Base-by-base conservation (phyloP, 352 stramenopile genomes). In the Globisporangium canariense region DNA sequence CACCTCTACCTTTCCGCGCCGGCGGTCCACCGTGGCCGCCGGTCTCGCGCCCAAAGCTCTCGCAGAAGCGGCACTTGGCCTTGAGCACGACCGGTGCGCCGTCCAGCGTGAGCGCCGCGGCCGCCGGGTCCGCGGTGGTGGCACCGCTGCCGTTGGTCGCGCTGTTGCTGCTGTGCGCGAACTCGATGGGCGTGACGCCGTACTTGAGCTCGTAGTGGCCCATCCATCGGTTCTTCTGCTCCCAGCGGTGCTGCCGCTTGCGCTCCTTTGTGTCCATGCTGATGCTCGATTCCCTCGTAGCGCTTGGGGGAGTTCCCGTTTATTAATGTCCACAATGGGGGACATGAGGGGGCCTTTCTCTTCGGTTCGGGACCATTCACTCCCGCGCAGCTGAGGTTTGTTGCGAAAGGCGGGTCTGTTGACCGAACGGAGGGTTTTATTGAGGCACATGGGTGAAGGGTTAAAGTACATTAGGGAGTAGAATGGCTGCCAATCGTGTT, bases 201-300 rank as follows among this genome's bases (percentile, higher is more conserved):
- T 85, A 85, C 76, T 82, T 82, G 72, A 82, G 69, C 72, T 85
- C 71, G 56, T 85, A 85, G 68, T 85, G 76, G 40, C 64, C 47
- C 76, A 85, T 85, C 76, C 76, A 85, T 68, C 74, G 74, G 72
- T 85, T 85, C 76, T 85, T 85, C 62, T 85, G 74, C 70, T 82
- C 74, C 76, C 74, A 82, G n/a, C 76, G 76, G 46, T 85, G 76
- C 58, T 77, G 76, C 53, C 74, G 74, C 70, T 85, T 85, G 71
- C 74, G 76, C 45, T 82, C 74, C 71, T 81, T 83, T 52, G 9
- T 64, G 51, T 57, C 51, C 51, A 57, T 57, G 18, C 6, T 11
- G 25, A 28, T 13, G 11, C 22, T n/a, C 25, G 11, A 34, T 30
- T 20, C 16, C 20, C 11, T 53, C 47, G 49, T 28, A 36, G 49